Evolutionary conservation across 2,329 filamentous ascomycete genomes (phyloP), one percentile per base, ranked within the genome.

Genomic region (Blastomyces gilchristii): DNA sequence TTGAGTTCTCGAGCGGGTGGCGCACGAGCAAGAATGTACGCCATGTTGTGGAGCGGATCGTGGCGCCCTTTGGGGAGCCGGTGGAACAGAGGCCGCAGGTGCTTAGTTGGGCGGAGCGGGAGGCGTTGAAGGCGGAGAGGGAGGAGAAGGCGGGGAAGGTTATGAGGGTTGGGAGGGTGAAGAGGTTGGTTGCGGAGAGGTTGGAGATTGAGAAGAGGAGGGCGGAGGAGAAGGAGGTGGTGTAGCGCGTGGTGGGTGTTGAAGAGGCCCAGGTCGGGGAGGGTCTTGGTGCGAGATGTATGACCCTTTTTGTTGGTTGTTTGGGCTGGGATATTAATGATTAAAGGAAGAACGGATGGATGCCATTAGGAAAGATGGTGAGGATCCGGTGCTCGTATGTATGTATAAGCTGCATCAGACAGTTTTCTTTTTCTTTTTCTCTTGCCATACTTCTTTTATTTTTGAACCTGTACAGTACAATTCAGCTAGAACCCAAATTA

Each of bases 1-100:
- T 78, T 63, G 75, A 78, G 65, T 78, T 78, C 64, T 74, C 75
- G 62, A 76, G 74, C 8, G 76, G 76, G 0, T 71, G 68, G 18
- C 74, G 73, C 1, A 74, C 75, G 67, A 74, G 74, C 62, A 72
- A 73, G 14, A 68, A 67, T 28, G 76, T 78, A 58, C 69, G 70
- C 18, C 76, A 78, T 63, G 75, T 78, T 4, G 76, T 78, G 14
- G 75, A 78, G 66, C 68, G 74, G 11, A 78, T 78, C 60, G 67
- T 78, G 54, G 71, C 75, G 22, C 76, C 76, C 25, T 78, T 78
- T 63, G 76, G 73, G 0, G 60, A 62, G 2, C 63, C 67, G 0
- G 71, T 78, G 63, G 71, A 72, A 12, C 70, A 75, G 11, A 70
- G 76, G 28, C 75, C 76, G 56, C 58, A 72, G 45, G 72, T 78